A percentile compares a stretch with the other conserved stretches of the same genome.
Conservation (phyloP, 2,329 filamentous ascomycete genomes). For the Laburnicola sp. region DNA sequence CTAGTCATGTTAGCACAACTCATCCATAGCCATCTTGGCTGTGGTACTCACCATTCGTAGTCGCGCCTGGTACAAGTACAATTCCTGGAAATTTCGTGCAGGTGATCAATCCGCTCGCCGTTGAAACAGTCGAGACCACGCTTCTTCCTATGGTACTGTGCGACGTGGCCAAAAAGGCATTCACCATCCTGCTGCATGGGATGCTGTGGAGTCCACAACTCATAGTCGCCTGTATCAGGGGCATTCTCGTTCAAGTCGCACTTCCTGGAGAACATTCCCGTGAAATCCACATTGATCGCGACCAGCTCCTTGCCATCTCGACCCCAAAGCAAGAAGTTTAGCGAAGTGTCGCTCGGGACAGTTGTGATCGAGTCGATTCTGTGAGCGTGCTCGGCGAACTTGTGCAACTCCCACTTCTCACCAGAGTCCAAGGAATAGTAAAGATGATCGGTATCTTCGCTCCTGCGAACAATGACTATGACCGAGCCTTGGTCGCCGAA, state of each 20-base stretch:
- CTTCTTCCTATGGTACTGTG: slow-evolving; percentile 90
- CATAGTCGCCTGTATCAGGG: slow-evolving; percentile 71
- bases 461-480: slow-evolving; percentile 80
- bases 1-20: slow-evolving; percentile 50
- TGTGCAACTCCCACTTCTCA: slow-evolving; percentile 72
- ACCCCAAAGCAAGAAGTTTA: slow-evolving; percentile 91
- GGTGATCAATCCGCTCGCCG: slow-evolving; percentile 63
- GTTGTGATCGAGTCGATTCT: slow-evolving; percentile 81
- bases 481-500: slow-evolving; percentile 95
- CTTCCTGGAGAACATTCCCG: slow-evolving; percentile 70
- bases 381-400: slow-evolving; percentile 71
- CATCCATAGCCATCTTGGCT: neutral
- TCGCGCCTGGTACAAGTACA: slow-evolving; percentile 84
- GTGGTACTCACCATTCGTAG: slow-evolving; percentile 78
- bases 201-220: slow-evolving; percentile 84
- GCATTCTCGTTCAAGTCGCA: slow-evolving; percentile 70
- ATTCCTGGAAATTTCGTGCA: slow-evolving; percentile 71
- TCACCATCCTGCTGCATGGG: slow-evolving; percentile 75
- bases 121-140: slow-evolving; percentile 80
- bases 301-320: slow-evolving; percentile 60
- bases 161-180: slow-evolving; percentile 90
- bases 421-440: slow-evolving; percentile 84
- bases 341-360: slow-evolving; percentile 82
- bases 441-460: slow-evolving; percentile 66
- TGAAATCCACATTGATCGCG: slow-evolving; percentile 87